Evolutionary conservation across 164 flowering plant genomes (phyloP), one percentile per base, ranked within the genome.

Genomic region (Stephania cephalantha): DNA sequence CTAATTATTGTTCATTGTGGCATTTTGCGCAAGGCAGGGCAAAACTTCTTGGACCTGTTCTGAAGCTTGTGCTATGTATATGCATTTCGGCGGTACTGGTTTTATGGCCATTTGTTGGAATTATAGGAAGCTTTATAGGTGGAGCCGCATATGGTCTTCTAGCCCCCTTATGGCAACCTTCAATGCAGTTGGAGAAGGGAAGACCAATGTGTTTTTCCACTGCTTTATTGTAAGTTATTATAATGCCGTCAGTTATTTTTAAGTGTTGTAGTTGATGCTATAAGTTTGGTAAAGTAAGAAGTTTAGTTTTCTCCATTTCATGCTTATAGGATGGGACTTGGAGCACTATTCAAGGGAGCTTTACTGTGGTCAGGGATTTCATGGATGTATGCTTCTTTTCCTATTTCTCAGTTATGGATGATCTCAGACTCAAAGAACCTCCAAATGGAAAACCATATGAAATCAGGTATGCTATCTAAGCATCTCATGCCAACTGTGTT

Each of bases 111-210:
- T 46, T 84, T 58, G 73, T 90, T 74, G 90, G 94, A 17, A 89
- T 94, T 66, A 71, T 81, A 53, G 92, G 84, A 58, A 90, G 93
- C 70, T 75, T 94, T 50, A 45, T 92, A 45, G 88, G 85, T 2
- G 97, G 98, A 48, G 87, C 84, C 63, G 87, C 81, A 0, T 92
- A 90, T 82, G 98, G 96, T 31, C 78, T 91, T 78, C 76, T 89
- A 68, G 80, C 88, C 13, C 98, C 18, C 70, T 92, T 58, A 72
- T 85, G 76, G 91, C 91, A 69, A 95, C 99, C 63, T 90, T 95
- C 85, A 83, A 87, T 45, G 99, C 99, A 66, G 91, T 93, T 75
- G 97, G 89, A 71, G 96, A 88, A 79, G 94, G 96, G 75, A 93
- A 87, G 79, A 80, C 84, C 12, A 68, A 93, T 74, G 73, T 73